Evolutionary conservation across 148 eudicot genomes (phyloP).

Genomic region (Salicornia ramosissima): DNA sequence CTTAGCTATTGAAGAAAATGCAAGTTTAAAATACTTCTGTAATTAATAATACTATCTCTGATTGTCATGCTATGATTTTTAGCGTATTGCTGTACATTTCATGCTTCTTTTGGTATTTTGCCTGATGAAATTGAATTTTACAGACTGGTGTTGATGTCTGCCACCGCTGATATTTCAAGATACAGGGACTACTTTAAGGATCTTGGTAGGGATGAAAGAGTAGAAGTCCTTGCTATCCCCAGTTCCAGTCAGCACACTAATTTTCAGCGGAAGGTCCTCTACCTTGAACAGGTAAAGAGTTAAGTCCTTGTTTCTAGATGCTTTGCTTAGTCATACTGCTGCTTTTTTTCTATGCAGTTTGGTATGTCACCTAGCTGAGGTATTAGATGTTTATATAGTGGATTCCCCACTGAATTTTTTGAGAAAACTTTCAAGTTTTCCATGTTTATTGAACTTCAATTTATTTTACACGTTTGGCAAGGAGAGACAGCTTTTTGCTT

Average conservation of each 20-base stretch:
- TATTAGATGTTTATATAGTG: too few species aligned
- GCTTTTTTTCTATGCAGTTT: too few species aligned
- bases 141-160: constrained; percentile 98
- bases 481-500: too few species aligned
- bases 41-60: not conserved
- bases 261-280: constrained; percentile 58
- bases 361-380: too few species aligned
- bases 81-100: constrained; percentile 2
- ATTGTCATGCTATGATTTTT: constrained; percentile 1
- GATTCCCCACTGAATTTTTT: too few species aligned
- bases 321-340: not conserved
- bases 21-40: not conserved
- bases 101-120: not conserved
- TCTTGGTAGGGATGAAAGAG: constrained; percentile 86
- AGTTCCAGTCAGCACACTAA: constrained; percentile 50
- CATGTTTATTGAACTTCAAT: too few species aligned
- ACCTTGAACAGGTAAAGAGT: constrained; percentile 75
- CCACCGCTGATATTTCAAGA: constrained; percentile 85
- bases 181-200: constrained; percentile 84
- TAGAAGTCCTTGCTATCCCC: constrained; percentile 87
- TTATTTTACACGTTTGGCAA: too few species aligned
- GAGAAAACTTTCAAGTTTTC: too few species aligned
- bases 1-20: constrained; percentile 5
- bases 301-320: not conserved
- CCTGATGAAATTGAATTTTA: constrained; percentile 19